These are phyloP conservation scores for Cicer cuneatum DNA, from an alignment of 306 rosid species.

Conservation along the genomic window DNA sequence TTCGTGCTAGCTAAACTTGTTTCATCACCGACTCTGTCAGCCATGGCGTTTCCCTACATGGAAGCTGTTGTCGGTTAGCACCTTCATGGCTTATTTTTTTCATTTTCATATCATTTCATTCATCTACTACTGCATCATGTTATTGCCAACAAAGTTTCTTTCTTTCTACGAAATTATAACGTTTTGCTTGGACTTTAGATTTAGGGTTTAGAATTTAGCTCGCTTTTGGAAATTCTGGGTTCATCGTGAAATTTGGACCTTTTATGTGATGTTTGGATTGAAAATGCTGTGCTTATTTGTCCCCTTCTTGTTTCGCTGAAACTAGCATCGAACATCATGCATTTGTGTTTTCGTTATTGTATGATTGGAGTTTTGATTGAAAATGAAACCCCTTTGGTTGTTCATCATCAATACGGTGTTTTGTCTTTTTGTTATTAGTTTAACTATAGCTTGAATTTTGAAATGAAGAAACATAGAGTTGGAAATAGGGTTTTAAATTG, in stretches of 20 bases:
- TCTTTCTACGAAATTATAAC: not conserved
- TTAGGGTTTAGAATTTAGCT: slow-evolving; percentile 25
- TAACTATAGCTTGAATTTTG: slow-evolving; percentile 23
- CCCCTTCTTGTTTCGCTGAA: not conserved
- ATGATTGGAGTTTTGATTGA: not conserved
- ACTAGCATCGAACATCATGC: not conserved
- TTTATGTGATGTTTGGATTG: slow-evolving; percentile 29
- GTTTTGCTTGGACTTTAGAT: not conserved
- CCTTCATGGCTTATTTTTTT: not conserved
- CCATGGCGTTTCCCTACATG: slow-evolving; percentile 94
- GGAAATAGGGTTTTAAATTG: not conserved
- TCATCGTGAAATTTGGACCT: slow-evolving; percentile 30
- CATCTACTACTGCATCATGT: slow-evolving; percentile 29
- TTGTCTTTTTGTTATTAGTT: not conserved
- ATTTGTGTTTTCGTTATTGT: slow-evolving; percentile 9
- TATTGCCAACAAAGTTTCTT: not conserved
- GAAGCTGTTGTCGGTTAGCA: slow-evolving; percentile 87
- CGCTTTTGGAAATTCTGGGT: slow-evolving; percentile 17
- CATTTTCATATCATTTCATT: slow-evolving; percentile 31
- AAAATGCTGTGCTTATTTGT: not conserved
- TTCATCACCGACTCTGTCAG: slow-evolving; percentile 11
- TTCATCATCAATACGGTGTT: not conserved
- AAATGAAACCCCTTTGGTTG: slow-evolving; percentile 13
- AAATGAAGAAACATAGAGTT: slow-evolving; percentile 3
- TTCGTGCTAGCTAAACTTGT: not conserved